A percentile compares a stretch with the other conserved stretches of the same genome.
Evolutionary conservation across 2,329 filamentous ascomycete genomes (phyloP).

Genomic region (Lizonia empirigonia): DNA sequence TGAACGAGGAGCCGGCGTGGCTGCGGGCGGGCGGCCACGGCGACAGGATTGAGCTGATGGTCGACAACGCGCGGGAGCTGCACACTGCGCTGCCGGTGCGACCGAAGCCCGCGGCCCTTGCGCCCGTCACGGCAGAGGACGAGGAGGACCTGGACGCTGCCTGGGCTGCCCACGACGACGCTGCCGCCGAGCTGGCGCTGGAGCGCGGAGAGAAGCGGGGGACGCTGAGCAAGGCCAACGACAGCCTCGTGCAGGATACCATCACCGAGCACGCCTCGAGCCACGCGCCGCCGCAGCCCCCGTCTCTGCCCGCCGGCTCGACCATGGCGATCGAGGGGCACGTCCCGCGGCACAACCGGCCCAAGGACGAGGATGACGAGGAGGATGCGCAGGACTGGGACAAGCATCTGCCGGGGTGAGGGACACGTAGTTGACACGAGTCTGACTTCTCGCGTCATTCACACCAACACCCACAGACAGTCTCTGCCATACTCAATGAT

Average conservation of each 20-base stretch:
- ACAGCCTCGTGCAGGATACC: conserved; percentile 38
- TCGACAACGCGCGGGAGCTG: conserved; percentile 42
- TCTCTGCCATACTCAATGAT: too few species aligned
- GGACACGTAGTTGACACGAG: conserved; percentile 11
- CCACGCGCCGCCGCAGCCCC: conserved; percentile 32
- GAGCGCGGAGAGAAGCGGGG: conserved; percentile 53
- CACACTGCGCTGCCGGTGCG: conserved; percentile 36
- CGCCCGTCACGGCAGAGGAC: conserved; percentile 26
- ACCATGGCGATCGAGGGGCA: conserved; percentile 49
- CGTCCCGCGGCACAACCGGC: conserved; percentile 34
- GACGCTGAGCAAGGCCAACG: conserved; percentile 37
- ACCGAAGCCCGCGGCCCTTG: conserved; percentile 24
- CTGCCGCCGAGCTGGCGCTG: conserved; percentile 48
- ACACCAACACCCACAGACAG: too few species aligned
- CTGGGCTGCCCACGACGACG: conserved; percentile 44
- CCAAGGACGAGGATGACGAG: conserved; percentile 22
- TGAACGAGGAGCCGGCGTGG: conserved; percentile 85
- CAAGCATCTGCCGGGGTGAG: conserved; percentile 38
- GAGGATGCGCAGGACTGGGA: conserved; percentile 45
- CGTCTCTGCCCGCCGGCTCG: conserved; percentile 30
- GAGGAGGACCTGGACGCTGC: conserved; percentile 42
- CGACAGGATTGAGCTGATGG: conserved; percentile 49
- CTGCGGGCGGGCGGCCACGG: conserved; percentile 64
- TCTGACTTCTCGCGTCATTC: too few species aligned
- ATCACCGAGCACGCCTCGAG: conserved; percentile 39